Percentiles rank a stretch among this genome's conserved stretches.
phyloP scores from a whole-genome alignment of 164 flowering plant species.

The Umbellularia californica region DNA sequence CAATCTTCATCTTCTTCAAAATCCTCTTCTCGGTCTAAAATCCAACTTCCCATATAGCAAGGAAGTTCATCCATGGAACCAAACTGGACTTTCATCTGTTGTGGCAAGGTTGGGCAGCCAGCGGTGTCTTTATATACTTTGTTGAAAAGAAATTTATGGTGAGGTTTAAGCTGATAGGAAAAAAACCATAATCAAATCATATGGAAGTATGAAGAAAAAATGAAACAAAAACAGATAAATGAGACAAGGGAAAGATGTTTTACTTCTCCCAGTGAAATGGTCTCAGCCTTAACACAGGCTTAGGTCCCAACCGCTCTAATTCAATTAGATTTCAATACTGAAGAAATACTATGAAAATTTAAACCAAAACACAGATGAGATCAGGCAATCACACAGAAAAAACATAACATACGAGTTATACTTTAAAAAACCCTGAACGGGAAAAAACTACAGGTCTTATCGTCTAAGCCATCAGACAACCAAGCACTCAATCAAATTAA shows the following conservation, averaged over 20 bases:
- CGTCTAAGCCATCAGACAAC: no score
- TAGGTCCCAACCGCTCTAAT: no score
- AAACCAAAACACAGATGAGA: no score
- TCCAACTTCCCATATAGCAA: slow-evolving; percentile 31
- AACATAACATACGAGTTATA: no score
- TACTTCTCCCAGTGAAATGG: no score
- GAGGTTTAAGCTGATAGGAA: slow-evolving; percentile 50
- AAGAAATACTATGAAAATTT: no score
- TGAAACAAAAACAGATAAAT: neutral
- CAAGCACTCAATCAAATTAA: no score
- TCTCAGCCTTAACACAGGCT: no score
- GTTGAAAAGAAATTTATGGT: slow-evolving; percentile 82
- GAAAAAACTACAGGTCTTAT: no score
- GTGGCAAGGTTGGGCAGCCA: slow-evolving; percentile 66
- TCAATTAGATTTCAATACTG: no score
- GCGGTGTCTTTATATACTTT: slow-evolving; percentile 50
- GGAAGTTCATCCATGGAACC: slow-evolving; percentile 79
- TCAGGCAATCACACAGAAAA: no score
- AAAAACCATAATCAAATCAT: neutral
- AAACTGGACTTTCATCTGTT: slow-evolving; percentile 59
- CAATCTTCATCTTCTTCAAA: slow-evolving; percentile 16
- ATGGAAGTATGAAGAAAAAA: neutral
- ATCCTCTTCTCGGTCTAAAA: slow-evolving; percentile 21
- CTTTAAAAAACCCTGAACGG: no score
- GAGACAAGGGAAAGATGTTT: neutral